Evolutionary conservation across 2,329 filamentous ascomycete species (phyloP).

Genomic region (Hypoxylon sp.): DNA sequence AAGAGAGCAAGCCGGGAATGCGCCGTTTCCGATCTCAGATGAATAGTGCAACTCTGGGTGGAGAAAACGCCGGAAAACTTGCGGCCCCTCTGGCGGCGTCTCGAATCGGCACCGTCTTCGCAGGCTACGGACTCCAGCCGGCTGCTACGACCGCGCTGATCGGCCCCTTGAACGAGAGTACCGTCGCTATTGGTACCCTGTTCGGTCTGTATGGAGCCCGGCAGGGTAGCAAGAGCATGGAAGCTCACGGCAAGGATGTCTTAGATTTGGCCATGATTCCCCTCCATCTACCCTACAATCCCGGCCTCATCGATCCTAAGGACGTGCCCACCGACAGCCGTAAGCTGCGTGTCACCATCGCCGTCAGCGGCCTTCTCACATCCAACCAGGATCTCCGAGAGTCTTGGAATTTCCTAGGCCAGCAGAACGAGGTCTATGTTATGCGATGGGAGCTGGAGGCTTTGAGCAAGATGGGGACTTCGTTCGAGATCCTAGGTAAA

Average conservation of each 20-base stretch:
- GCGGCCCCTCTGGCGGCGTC: slow-evolving; percentile 80
- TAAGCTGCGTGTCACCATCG: slow-evolving; percentile 82
- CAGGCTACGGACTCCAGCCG: slow-evolving; percentile 77
- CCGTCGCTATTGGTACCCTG: slow-evolving; percentile 80
- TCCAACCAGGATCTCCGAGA: slow-evolving; percentile 75
- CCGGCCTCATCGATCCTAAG: slow-evolving; percentile 58
- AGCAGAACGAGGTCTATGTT: slow-evolving; percentile 79
- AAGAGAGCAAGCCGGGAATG: slow-evolving; percentile 70
- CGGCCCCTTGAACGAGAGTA: slow-evolving; percentile 80
- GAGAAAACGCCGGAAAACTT: slow-evolving; percentile 62
- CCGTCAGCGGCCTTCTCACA: slow-evolving; percentile 82
- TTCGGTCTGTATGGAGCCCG: slow-evolving; percentile 91
- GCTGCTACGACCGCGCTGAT: slow-evolving; percentile 80
- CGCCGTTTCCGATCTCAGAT: slow-evolving; percentile 62
- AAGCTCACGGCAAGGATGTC: slow-evolving; percentile 85
- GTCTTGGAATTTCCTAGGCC: slow-evolving; percentile 81
- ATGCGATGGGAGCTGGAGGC: slow-evolving; percentile 84
- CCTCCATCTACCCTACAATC: slow-evolving; percentile 61
- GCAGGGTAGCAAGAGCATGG: slow-evolving; percentile 87
- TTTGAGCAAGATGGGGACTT: slow-evolving; percentile 78
- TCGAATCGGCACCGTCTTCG: slow-evolving; percentile 80
- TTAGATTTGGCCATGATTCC: slow-evolving; percentile 89
- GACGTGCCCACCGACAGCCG: slow-evolving; percentile 65
- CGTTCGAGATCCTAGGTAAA: slow-evolving; percentile 79
- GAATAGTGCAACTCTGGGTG: slow-evolving; percentile 57